Conservation (phyloP, 257 asterid genomes). For the Scutellaria galericulata region DNA sequence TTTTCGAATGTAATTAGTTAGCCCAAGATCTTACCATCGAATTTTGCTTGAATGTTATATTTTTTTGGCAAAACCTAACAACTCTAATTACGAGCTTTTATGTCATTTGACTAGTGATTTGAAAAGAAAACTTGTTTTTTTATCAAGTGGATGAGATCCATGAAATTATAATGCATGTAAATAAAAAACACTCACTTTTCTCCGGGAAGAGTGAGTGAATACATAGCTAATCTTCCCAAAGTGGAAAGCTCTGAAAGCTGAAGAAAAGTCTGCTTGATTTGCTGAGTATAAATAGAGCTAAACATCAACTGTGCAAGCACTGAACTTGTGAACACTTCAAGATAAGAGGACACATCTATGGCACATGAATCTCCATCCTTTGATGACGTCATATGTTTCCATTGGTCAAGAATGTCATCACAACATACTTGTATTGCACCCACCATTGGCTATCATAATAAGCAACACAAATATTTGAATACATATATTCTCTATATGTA, state of each 20-base stretch:
- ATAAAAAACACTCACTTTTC: constrained; percentile 14
- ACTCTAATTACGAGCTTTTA: no score
- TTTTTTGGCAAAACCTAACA: no score
- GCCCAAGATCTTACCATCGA: no score
- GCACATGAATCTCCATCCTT: background rate
- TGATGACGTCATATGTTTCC: background rate
- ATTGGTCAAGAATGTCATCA: background rate
- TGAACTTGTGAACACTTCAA: background rate
- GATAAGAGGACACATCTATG: background rate
- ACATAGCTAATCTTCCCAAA: background rate
- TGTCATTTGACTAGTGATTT: no score
- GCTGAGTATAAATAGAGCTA: background rate
- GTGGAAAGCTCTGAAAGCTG: background rate
- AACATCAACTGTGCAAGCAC: constrained; percentile 16
- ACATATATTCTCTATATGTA: no score
- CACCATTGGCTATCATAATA: background rate
- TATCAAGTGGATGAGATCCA: no score
- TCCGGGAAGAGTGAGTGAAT: constrained; percentile 6
- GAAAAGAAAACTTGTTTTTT: no score
- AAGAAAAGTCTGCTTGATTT: background rate
- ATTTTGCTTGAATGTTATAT: no score
- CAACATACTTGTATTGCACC: constrained; percentile 2
- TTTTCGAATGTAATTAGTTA: no score
- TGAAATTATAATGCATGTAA: background rate
- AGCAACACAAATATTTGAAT: no score